Base-by-base conservation (phyloP, 2,329 filamentous ascomycete genomes). In the Aspergillus jensenii region DNA sequence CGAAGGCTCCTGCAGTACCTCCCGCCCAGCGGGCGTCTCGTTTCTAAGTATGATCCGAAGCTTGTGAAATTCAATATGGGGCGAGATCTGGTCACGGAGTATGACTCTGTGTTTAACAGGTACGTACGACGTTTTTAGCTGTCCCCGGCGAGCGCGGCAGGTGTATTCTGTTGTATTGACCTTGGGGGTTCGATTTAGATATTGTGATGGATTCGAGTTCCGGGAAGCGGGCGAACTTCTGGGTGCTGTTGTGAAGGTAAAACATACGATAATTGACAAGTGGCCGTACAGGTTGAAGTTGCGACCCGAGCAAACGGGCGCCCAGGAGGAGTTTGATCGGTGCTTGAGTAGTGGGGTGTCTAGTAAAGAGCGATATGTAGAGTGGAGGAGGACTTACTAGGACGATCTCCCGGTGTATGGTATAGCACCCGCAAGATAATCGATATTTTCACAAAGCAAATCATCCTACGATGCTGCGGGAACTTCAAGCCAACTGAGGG, bases 281-380 rank as follows among this genome's bases (percentile, higher is more conserved):
- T 77, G 72, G 71, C 74, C 74, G 6, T 62, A 60, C 40, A 59
- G 62, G 14, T 31, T 76, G 45, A 67, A 63, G 31, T 55, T 66
- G 3, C 52, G 51, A 17, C 60, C 60, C 1, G 59, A 47, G 2
- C 35, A 61, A 23, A n/a, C 37, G n/a, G 55, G 48, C 0, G 68
- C 72, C 0, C 65, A 71, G 41, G 61, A 66, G 14, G 73, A 75
- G 58, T 76, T 77, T 62, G 65, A 72, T 7, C n/a, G 59, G 31
- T 11, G 65, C 14, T 21, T 65, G 4, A 27, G 39, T n/a, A 44
- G 35, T n/a, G 55, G 55, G 1, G 11, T 52, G 25, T 31, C 39
- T 1, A 65, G 67, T 1, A 52, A 54, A 15, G 68, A 74, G 58
- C 55, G 72, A n/a, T 75, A 74, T 57, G 59, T 74, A 33, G 73